Conservation (phyloP, 768 basidiomycete genomes). For the Lactarius evosmus region DNA sequence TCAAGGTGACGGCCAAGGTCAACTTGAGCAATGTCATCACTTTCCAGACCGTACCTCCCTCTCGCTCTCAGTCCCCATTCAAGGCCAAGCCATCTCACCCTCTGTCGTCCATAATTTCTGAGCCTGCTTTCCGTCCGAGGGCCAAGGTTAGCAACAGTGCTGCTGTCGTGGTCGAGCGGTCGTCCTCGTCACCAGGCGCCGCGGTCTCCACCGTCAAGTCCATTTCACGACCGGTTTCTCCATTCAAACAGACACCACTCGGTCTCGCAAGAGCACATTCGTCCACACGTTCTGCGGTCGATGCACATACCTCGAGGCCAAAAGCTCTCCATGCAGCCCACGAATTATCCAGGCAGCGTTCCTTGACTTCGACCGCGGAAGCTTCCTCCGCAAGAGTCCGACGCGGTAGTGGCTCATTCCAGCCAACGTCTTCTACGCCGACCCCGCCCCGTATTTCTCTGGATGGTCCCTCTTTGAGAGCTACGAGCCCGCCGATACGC, state of each 20-base stretch:
- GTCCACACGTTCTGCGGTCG: slow-evolving; percentile 27
- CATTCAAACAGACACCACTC: slow-evolving; percentile 19
- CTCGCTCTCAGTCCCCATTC: slow-evolving; percentile 50
- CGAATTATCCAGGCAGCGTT: slow-evolving; percentile 32
- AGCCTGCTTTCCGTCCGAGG: slow-evolving; percentile 42
- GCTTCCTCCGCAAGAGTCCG: slow-evolving; percentile 25
- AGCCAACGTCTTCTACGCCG: slow-evolving; percentile 26
- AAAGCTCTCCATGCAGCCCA: slow-evolving; percentile 28
- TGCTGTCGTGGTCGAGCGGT: slow-evolving; percentile 31
- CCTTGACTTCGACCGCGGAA: slow-evolving; percentile 31
- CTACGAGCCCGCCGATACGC: slow-evolving; percentile 30
- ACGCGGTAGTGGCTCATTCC: slow-evolving; percentile 33
- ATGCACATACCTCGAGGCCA: slow-evolving; percentile 29
- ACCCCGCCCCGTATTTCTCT: slow-evolving; percentile 26
- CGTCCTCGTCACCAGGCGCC: slow-evolving; percentile 30
- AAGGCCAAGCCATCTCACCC: slow-evolving; percentile 37
- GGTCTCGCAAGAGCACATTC: slow-evolving; percentile 12
- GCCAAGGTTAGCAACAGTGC: slow-evolving; percentile 62
- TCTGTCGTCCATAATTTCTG: slow-evolving; percentile 28
- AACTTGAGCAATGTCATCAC: slow-evolving; percentile 37
- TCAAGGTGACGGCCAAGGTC: slow-evolving; percentile 54
- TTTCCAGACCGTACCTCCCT: slow-evolving; percentile 32
- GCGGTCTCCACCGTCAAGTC: slow-evolving; percentile 29
- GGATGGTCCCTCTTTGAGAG: slow-evolving; percentile 26
- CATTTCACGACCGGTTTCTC: slow-evolving; percentile 29